Evolutionary conservation across 306 rosid genomes (phyloP).

Genomic region (Quercus engelmannii): DNA sequence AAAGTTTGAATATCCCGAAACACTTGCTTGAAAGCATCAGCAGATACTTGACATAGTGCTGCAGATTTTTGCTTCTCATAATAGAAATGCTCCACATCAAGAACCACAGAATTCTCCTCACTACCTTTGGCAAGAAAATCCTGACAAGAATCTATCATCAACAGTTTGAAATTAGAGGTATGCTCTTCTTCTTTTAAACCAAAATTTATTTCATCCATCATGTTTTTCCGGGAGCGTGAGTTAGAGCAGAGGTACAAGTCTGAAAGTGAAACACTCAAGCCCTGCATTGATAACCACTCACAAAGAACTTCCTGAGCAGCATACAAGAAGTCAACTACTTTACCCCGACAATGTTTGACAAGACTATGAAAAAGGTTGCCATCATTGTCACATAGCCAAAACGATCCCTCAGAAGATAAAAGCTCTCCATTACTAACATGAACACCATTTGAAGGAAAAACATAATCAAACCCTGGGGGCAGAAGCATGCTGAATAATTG

Average conservation of each 20-base stretch:
- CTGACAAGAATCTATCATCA: constrained; percentile 50
- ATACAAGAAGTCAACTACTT: constrained; percentile 51
- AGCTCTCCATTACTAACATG: constrained; percentile 58
- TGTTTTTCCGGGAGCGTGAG: constrained; percentile 49
- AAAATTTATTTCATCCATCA: constrained; percentile 67
- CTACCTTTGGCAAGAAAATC: constrained; percentile 45
- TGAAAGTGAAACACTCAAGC: constrained; percentile 84
- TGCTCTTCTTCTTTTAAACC: constrained; percentile 79
- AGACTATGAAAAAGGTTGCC: constrained; percentile 63
- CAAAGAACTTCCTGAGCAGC: constrained; percentile 75
- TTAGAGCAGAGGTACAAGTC: constrained; percentile 71
- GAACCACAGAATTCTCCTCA: constrained; percentile 28
- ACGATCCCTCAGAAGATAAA: constrained; percentile 68
- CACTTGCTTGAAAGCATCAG: constrained; percentile 79
- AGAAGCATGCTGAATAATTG: constrained; percentile 80
- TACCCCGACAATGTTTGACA: constrained; percentile 40
- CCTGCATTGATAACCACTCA: constrained; percentile 85
- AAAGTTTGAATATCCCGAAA: constrained; percentile 72
- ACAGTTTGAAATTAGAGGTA: constrained; percentile 55
- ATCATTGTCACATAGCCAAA: constrained; percentile 66
- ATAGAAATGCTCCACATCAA: constrained; percentile 45
- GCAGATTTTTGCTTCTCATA: constrained; percentile 72
- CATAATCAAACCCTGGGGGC: constrained; percentile 62
- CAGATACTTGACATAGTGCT: constrained; percentile 67
- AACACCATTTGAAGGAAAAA: constrained; percentile 47